Evolutionary conservation across 2,329 filamentous ascomycete genomes (phyloP).

Genomic region (Lasiodiplodia citricola): DNA sequence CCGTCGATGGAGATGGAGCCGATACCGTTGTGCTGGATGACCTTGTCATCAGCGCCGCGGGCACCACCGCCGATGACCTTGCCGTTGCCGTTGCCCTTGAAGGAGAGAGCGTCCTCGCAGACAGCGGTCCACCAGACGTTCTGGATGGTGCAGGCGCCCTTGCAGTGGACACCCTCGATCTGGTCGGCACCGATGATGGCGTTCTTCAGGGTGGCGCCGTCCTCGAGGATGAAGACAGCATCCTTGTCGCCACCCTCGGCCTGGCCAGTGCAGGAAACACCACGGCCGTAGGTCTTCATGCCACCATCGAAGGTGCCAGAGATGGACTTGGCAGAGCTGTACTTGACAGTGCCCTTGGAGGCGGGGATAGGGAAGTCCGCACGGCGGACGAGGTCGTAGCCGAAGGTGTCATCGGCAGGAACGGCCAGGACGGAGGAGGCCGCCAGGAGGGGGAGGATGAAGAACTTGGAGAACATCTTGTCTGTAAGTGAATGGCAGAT

Average conservation of each 20-base stretch:
- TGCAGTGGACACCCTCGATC: constrained; percentile 58
- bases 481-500: background rate
- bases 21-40: constrained; percentile 42
- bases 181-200: constrained; percentile 56
- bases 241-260: constrained; percentile 50
- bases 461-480: constrained; percentile 20
- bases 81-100: constrained; percentile 32
- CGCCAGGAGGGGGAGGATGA: constrained; percentile 18
- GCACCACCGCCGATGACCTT: constrained; percentile 39
- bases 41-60: constrained; percentile 37
- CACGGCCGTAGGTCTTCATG: constrained; percentile 25
- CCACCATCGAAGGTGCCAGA: constrained; percentile 22
- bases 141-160: constrained; percentile 53
- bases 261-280: constrained; percentile 40
- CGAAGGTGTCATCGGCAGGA: constrained; percentile 15
- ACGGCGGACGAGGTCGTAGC: constrained; percentile 19
- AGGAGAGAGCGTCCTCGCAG: constrained; percentile 47
- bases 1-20: constrained; percentile 39
- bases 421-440: constrained; percentile 8
- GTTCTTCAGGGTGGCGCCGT: constrained; percentile 50
- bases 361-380: constrained; percentile 21
- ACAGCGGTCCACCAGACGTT: constrained; percentile 39
- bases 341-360: constrained; percentile 20
- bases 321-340: constrained; percentile 2
- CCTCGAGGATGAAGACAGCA: constrained; percentile 23